Evolutionary conservation across 192 early-diverging fungal species (phyloP), one percentile per base, ranked within the genome.

Genomic region (Backusella sp.): DNA sequence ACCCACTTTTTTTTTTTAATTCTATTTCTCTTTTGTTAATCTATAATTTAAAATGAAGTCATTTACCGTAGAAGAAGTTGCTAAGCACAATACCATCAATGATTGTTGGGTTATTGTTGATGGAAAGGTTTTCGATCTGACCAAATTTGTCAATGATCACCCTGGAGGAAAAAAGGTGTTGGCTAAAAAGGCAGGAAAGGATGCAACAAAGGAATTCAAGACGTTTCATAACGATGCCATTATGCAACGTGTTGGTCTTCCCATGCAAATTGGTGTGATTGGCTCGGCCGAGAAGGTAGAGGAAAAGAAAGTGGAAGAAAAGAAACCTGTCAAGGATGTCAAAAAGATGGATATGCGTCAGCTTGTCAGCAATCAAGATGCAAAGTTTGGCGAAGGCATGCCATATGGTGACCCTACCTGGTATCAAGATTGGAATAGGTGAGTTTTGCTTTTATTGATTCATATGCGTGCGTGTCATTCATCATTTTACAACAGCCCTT

Each of bases 141-240:
- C 92, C 34, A 80, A 82, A 52, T 94, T 93, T 79, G 79, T 93
- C 46, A 80, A 86, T 76, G 88, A 95, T 82, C 96, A 98, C 82
- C 96, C 96, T 26, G 96, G 96, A 76, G 96, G 96, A 62, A 94
- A 96, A 79, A 94, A 96, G 79, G 93, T 96, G 23, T 85, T 96
- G 42, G 77, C 92, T 32, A 94, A 95, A 85, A 79, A 86, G 30
- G 94, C 91, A 35, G 94, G 94, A 81, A 86, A 83, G 65, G 92
- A 96, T 75, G 90, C 93, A 34, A 91, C 90, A 46, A 92, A 94
- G 75, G 91, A 92, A 17, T 96, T 96, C 83, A 88, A 95, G 59
- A 91, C 93, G 65, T 93, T 96, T 80, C 79, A 80, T 26, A 77
- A 80, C 34, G 73, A 76, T 34, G 49, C 73, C 36, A 81, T 81